Evolutionary conservation across 306 rosid genomes (phyloP).

Genomic region (Prunus kanzakura): DNA sequence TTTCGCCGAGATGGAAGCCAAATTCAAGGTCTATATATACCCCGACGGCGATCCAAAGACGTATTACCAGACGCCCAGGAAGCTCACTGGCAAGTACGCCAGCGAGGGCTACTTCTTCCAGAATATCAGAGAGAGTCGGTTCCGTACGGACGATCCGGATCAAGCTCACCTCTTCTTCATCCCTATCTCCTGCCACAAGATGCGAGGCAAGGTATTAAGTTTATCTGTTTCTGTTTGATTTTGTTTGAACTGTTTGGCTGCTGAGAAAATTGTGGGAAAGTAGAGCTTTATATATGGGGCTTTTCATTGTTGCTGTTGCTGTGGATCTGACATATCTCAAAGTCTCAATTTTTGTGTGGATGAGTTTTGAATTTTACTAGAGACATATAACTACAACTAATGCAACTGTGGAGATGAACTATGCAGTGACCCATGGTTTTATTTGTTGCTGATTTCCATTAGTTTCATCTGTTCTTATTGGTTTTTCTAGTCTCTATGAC

Average conservation of each 20-base stretch:
- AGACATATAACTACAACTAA: neutral
- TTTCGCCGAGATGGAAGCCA: conserved; percentile 75
- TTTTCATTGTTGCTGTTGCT: neutral
- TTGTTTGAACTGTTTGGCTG: neutral
- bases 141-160: conserved; percentile 78
- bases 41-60: conserved; percentile 94
- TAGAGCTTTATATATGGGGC: neutral
- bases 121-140: conserved; percentile 77
- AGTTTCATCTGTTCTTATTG: neutral
- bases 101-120: conserved; percentile 94
- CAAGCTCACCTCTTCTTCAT: conserved; percentile 87
- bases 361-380: neutral
- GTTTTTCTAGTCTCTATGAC: neutral
- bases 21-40: conserved; percentile 81
- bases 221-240: neutral
- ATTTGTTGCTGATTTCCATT: neutral
- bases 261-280: neutral
- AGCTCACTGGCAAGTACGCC: conserved; percentile 89
- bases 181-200: conserved; percentile 92
- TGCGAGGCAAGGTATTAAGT: conserved; percentile 85
- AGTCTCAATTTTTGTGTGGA: neutral
- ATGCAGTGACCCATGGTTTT: neutral
- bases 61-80: conserved; percentile 89
- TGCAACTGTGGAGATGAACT: neutral
- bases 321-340: conserved; percentile 24